Base-by-base conservation (phyloP, 2,329 filamentous ascomycete genomes). In the Ophiostoma populinum region DNA sequence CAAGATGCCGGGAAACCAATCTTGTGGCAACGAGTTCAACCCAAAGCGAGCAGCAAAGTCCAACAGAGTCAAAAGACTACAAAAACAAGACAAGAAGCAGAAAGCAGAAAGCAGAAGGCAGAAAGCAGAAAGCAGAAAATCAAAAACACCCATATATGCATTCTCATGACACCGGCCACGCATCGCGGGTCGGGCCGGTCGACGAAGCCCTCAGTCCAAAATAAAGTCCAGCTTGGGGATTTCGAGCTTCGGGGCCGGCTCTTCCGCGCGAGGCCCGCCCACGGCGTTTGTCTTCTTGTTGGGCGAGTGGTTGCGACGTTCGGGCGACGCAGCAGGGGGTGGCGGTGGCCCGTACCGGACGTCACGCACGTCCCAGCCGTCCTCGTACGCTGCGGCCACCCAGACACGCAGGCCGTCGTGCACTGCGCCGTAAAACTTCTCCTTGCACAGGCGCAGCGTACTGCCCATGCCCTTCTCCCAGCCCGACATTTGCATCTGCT, bases 381-480 rank as follows among this genome's bases (percentile, higher is more conserved):
- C 90, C 41, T 86, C 85, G 19, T 64, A 66, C 0, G 83, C 86
- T 1, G 87, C 90, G 1, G 76, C 77, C 13, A 94, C 80, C 86
- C 87, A 98, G 6, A 80, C 86, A 36, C 80, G 74, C 43, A 95
- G 63, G 2, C 77, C 83, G 46, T 87, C 82, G 52, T 98, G 90
- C 4, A 98, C 80, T 32, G 80, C 75, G 2, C 80, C 80, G 52
- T 98, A 95, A 53, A 95, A 93, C 54, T 95, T 95, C 55, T 94
- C 86, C 54, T 95, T 98, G 63, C 87, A 95, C 12, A 87, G 77
- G 5, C 90, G 74, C 42, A 95, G 61, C 39, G 75, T 87, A 16
- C 70, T 70, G 12, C 85, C 85, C 66, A 95, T 80, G 45, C 80
- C 75, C 46, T 85, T 85, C 55, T 98, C 90, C 62, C 85, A 92